phyloP scores from a whole-genome alignment of 2,329 filamentous ascomycete species.

The Fusarium haematococcum region DNA sequence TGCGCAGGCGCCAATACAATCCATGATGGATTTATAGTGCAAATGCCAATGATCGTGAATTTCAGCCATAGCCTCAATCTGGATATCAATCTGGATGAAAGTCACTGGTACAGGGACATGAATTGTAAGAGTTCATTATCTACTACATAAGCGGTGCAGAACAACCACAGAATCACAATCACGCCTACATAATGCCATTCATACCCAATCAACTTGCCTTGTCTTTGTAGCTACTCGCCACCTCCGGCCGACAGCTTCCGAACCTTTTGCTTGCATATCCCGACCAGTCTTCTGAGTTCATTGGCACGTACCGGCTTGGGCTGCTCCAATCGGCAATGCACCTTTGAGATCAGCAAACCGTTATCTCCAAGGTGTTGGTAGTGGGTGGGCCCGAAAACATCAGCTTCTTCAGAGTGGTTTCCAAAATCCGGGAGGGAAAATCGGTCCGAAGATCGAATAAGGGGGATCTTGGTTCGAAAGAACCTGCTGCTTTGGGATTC shows the following conservation, averaged over 20 bases:
- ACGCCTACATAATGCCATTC: conserved; percentile 4
- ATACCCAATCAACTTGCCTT: conserved; percentile 4
- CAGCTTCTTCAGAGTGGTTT: neutral
- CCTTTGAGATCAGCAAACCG: conserved; percentile 42
- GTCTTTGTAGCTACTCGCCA: conserved; percentile 19
- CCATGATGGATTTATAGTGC: neutral
- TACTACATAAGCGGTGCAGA: conserved; percentile 24
- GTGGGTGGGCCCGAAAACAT: conserved; percentile 11
- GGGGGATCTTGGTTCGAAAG: neutral
- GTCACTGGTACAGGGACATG: neutral
- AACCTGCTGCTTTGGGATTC: conserved; percentile 4
- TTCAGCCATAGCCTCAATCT: neutral
- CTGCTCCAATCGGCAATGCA: conserved; percentile 47
- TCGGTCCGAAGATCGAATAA: conserved; percentile 1
- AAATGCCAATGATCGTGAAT: neutral
- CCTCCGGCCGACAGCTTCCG: conserved; percentile 36
- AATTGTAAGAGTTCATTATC: conserved; percentile 15
- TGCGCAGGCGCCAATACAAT: conserved; percentile 20
- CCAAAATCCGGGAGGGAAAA: conserved; percentile 10
- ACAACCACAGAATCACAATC: conserved; percentile 19
- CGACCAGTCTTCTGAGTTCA: conserved; percentile 47
- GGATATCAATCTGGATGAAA: too few relatives aligned
- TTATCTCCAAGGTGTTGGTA: conserved; percentile 35
- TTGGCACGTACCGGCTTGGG: conserved; percentile 47
- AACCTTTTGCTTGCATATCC: conserved; percentile 44